Conservation (phyloP, 2,329 filamentous ascomycete species). For the Botrytis hyacinthi region DNA sequence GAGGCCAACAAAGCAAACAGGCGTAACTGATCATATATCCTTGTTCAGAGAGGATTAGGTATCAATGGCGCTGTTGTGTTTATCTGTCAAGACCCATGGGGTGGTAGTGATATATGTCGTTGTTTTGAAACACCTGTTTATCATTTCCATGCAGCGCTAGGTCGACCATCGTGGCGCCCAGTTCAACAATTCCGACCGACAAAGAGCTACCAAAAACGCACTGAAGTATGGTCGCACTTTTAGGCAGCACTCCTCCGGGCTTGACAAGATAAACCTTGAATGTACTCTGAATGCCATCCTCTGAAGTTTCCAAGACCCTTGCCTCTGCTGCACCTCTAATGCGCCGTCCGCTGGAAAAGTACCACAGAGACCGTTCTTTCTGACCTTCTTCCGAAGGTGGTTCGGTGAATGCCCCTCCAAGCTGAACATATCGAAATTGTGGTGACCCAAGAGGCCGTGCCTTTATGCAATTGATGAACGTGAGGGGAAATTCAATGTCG, state of each 20-base stretch:
- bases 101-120: not conserved
- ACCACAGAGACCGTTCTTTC: not conserved
- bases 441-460: not conserved
- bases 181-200: not conserved
- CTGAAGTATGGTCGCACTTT: not conserved
- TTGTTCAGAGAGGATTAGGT: not conserved
- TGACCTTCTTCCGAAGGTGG: not conserved
- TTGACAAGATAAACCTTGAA: slow-evolving; percentile 6
- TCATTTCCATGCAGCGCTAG: not conserved
- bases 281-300: not conserved
- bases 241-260: slow-evolving; percentile 3
- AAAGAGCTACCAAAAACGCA: not conserved
- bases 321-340: slow-evolving; percentile 7
- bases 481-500: slow-evolving; percentile 3
- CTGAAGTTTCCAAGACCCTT: not conserved
- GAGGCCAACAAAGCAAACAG: not conserved
- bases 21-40: not conserved
- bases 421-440: not conserved
- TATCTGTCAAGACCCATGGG: not conserved
- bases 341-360: not conserved
- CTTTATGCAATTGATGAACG: not conserved
- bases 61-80: not conserved
- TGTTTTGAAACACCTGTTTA: not conserved
- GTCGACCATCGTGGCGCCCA: not conserved
- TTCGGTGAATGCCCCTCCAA: slow-evolving; percentile 3